Conservation (phyloP, 768 basidiomycete genomes). For the Dioszegia aurantiaca region DNA sequence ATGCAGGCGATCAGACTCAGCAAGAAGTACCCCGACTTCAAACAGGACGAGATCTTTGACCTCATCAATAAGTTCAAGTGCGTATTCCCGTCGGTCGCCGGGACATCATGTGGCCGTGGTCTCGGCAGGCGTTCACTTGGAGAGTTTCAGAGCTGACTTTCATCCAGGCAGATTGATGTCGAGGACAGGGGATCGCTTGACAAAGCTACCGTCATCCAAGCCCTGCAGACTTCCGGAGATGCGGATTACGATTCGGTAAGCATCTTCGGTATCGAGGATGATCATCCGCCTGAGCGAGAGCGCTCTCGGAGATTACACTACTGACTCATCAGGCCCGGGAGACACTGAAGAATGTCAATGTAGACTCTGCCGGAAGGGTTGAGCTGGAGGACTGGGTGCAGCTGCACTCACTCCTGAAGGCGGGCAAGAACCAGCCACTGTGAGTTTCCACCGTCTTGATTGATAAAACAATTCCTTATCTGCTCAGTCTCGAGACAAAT, state of each 20-base stretch:
- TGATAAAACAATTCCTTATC: neutral
- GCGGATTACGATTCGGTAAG: conserved; percentile 68
- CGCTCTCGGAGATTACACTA: no score
- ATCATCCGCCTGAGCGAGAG: neutral
- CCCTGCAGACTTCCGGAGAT: conserved; percentile 74
- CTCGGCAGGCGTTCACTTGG: no score
- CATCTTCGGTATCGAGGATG: neutral
- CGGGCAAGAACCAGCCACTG: conserved; percentile 37
- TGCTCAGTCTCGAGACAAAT: conserved; percentile 41
- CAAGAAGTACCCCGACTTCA: conserved; percentile 86
- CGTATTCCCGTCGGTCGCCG: conserved; percentile 50
- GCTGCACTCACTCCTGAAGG: conserved; percentile 56
- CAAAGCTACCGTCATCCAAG: conserved; percentile 74
- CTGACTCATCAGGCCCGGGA: conserved; percentile 58
- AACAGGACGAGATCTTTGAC: conserved; percentile 89
- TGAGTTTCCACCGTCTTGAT: conserved; percentile 13
- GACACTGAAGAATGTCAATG: conserved; percentile 83
- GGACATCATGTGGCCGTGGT: no score
- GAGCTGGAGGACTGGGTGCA: conserved; percentile 99
- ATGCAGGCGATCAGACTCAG: conserved; percentile 66
- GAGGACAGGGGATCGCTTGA: conserved; percentile 52
- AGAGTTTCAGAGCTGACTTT: conserved; percentile 10
- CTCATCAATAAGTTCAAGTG: conserved; percentile 95
- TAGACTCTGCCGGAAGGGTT: conserved; percentile 92
- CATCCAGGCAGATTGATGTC: conserved; percentile 48